These are phyloP conservation scores for Aureobasidium pullulans DNA, from an alignment of 2,329 filamentous ascomycete species.

Conservation along the genomic window DNA sequence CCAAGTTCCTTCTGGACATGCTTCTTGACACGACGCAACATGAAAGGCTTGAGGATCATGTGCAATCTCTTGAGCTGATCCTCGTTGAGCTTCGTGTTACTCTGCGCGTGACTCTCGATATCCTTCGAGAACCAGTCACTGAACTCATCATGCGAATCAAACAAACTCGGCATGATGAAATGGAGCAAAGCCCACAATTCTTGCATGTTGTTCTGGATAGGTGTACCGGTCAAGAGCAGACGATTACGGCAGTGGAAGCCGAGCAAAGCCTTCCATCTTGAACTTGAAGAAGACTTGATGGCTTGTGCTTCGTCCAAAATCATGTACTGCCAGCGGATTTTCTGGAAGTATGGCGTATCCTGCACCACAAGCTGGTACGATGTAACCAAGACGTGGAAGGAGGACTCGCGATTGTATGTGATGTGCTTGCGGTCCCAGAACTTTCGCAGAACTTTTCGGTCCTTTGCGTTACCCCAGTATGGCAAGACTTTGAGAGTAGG, in stretches of 20 bases:
- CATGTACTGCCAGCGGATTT: conserved; percentile 99
- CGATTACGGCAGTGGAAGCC: conserved; percentile 94
- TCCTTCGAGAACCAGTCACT: conserved; percentile 93
- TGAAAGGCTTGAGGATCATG: conserved; percentile 99
- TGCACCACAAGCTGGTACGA: conserved; percentile 96
- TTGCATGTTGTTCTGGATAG: conserved; percentile 99
- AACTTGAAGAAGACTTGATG: conserved; percentile 96
- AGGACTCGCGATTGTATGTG: conserved; percentile 85
- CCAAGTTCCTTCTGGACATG: conserved; percentile 98
- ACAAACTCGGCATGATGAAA: conserved; percentile 99
- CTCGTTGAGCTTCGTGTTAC: conserved; percentile 98
- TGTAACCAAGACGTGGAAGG: conserved; percentile 93
- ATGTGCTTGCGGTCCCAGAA: conserved; percentile 99
- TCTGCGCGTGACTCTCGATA: conserved; percentile 96
- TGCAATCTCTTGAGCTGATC: conserved; percentile 94
- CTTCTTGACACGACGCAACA: conserved; percentile 99
- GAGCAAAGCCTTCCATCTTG: conserved; percentile 90
- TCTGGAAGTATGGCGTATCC: conserved; percentile 95
- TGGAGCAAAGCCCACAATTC: conserved; percentile 95
- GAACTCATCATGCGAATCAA: conserved; percentile 89
- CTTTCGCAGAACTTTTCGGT: conserved; percentile 92
- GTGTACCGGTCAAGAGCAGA: conserved; percentile 87
- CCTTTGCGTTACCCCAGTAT: conserved; percentile 92
- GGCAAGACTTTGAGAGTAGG: conserved; percentile 90
- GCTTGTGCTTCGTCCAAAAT: conserved; percentile 97